Evolutionary conservation across 164 flowering plant species (phyloP).

Genomic region (Nymphaea colorata): DNA sequence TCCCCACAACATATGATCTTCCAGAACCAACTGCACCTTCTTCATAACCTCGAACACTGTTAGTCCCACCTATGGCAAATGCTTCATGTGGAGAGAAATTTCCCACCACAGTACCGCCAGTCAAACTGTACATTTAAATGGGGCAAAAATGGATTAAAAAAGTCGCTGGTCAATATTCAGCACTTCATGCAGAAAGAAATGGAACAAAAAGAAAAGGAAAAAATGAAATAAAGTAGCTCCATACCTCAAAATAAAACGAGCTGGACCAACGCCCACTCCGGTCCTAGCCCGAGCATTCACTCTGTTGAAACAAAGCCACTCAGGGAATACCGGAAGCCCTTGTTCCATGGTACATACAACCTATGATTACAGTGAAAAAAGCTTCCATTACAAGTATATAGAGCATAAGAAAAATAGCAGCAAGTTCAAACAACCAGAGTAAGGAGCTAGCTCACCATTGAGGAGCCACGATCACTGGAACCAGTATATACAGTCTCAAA

Average conservation of each 20-base stretch:
- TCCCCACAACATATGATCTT: constrained; percentile 85
- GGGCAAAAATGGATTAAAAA: background rate
- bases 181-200: background rate
- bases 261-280: constrained; percentile 64
- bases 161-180: background rate
- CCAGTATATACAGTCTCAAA: constrained; percentile 78
- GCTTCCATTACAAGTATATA: background rate
- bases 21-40: constrained; percentile 98
- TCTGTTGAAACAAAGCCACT: constrained; percentile 83
- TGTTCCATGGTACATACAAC: constrained; percentile 84
- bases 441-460: constrained; percentile 48
- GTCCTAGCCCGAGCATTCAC: constrained; percentile 81
- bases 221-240: too few species aligned
- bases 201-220: background rate
- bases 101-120: constrained; percentile 92
- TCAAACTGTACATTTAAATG: constrained; percentile 35
- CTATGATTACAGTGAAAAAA: constrained; percentile 25
- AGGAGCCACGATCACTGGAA: constrained; percentile 84
- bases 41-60: constrained; percentile 98
- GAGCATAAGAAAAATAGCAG: too few species aligned
- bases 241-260: constrained; percentile 60
- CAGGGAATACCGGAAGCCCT: constrained; percentile 88
- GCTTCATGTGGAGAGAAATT: constrained; percentile 98
- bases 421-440: background rate
- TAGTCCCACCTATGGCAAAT: constrained; percentile 96